Percentiles rank a stretch among this genome's conserved stretches.
Conservation (phyloP, 495 filamentous ascomycete species). For the Daldinia bambusicola region DNA sequence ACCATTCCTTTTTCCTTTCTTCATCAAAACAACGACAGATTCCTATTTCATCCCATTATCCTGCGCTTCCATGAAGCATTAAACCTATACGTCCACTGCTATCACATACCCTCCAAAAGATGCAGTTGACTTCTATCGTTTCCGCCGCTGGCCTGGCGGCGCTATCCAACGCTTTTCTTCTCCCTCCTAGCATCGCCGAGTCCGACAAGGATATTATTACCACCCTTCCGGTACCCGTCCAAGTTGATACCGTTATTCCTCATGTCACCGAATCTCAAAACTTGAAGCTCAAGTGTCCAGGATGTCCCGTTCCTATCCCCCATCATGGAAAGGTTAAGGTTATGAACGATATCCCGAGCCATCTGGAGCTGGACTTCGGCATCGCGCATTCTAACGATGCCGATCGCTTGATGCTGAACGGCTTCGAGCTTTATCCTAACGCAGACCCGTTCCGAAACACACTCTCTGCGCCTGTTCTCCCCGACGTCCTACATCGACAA, state of each 20-base stretch:
- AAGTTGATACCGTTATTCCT: conserved; percentile 23
- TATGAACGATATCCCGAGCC: conserved; percentile 48
- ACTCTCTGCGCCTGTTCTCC: conserved; percentile 45
- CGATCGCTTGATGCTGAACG: conserved; percentile 57
- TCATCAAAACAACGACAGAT: conserved; percentile 35
- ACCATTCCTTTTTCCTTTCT: conserved; percentile 33
- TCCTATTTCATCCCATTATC: conserved; percentile 17
- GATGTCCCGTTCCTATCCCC: conserved; percentile 51
- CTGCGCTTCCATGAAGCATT: conserved; percentile 41
- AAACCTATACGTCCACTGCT: conserved; percentile 30
- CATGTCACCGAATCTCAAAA: conserved; percentile 30
- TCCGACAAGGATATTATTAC: conserved; percentile 39
- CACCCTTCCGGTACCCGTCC: conserved; percentile 45
- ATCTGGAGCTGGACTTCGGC: conserved; percentile 55
- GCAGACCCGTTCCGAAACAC: conserved; percentile 43
- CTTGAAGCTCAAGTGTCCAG: conserved; percentile 56
- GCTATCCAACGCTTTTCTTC: conserved; percentile 46
- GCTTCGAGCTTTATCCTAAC: conserved; percentile 57
- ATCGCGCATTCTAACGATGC: conserved; percentile 46
- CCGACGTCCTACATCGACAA: conserved; percentile 30
- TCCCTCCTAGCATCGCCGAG: conserved; percentile 44
- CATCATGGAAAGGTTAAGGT: conserved; percentile 38
- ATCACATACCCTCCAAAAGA: conserved; percentile 6
- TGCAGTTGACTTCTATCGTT: conserved; percentile 46
- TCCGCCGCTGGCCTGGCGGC: conserved; percentile 49